Conservation (phyloP, 805 yeast genomes). For the Monosporozyma aquatica region DNA sequence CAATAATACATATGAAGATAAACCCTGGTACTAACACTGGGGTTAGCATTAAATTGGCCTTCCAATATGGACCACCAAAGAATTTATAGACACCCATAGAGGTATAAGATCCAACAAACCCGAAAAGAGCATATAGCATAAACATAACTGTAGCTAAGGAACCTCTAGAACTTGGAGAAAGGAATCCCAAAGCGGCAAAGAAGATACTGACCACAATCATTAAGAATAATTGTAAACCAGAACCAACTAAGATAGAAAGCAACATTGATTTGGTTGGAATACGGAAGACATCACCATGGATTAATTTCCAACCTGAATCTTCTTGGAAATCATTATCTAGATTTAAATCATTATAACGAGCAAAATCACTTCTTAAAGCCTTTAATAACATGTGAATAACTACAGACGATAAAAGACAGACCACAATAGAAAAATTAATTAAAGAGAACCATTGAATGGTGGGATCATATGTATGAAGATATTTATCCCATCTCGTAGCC, state of each 20-base stretch:
- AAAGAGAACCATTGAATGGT: constrained; percentile 94
- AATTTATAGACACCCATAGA: constrained; percentile 79
- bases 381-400: constrained; percentile 71
- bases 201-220: constrained; percentile 66
- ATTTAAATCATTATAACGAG: constrained; percentile 80
- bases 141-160: constrained; percentile 86
- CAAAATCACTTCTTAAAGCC: constrained; percentile 76
- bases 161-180: constrained; percentile 93
- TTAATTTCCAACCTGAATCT: constrained; percentile 94
- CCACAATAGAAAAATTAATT: constrained; percentile 76
- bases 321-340: constrained; percentile 81
- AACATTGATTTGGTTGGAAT: constrained; percentile 63
- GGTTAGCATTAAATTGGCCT: constrained; percentile 69
- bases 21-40: constrained; percentile 81
- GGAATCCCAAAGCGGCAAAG: constrained; percentile 80
- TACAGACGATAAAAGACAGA: constrained; percentile 62
- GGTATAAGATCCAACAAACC: constrained; percentile 78
- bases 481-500: constrained; percentile 99
- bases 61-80: constrained; percentile 90
- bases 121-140: constrained; percentile 69
- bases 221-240: constrained; percentile 75
- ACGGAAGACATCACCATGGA: constrained; percentile 92
- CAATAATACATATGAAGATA: constrained; percentile 52
- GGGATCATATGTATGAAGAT: constrained; percentile 83
- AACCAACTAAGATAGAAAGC: constrained; percentile 74